phyloP scores from a whole-genome alignment of 176 grass and related monocot species.

The Oryza meyeriana region DNA sequence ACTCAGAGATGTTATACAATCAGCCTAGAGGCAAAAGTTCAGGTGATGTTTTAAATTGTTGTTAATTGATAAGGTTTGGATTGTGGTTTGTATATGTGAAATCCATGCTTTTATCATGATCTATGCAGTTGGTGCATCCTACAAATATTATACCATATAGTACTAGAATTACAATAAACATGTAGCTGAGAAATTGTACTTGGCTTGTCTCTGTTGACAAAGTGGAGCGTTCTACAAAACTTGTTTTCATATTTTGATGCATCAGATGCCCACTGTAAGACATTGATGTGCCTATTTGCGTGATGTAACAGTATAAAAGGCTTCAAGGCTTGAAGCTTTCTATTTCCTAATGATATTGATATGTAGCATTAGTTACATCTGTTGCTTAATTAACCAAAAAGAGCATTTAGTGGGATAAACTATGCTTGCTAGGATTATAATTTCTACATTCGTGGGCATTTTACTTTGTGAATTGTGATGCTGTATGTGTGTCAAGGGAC shows the following conservation, averaged over 20 bases:
- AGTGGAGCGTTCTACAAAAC: not conserved
- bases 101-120: not conserved
- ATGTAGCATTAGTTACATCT: not conserved
- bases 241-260: not conserved
- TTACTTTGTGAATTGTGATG: not conserved
- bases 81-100: not conserved
- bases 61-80: not conserved
- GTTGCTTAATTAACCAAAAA: not conserved
- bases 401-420: not conserved
- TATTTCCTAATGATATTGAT: too few species aligned
- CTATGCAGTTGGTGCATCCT: not conserved
- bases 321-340: too few species aligned
- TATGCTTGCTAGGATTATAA: not conserved
- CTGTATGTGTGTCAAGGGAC: not conserved
- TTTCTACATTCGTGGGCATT: not conserved
- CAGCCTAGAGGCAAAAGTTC: constrained; percentile 54
- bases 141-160: not conserved
- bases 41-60: constrained; percentile 42
- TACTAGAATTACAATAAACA: not conserved
- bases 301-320: not conserved
- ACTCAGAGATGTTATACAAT: constrained; percentile 47
- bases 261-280: not conserved
- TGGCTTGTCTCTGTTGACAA: not conserved
- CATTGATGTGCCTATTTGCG: not conserved
- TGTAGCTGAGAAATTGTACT: not conserved